Conservation (phyloP, 345 rosid species). For the Citrus medica region DNA sequence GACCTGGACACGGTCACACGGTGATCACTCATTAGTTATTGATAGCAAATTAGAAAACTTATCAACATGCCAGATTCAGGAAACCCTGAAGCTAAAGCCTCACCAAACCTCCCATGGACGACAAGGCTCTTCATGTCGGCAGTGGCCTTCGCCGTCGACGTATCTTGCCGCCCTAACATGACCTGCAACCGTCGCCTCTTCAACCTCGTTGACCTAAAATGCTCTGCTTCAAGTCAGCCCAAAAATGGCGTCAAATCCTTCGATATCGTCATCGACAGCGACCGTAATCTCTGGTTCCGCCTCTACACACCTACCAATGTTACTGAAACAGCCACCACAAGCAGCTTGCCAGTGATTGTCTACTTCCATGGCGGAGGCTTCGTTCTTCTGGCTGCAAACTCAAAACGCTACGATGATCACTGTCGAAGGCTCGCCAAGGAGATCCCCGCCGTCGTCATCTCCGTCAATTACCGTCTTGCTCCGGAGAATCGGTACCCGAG, state of each 20-base stretch:
- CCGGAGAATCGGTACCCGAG: slow-evolving; percentile 27
- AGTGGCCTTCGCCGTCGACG: neutral
- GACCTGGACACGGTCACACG: too few species aligned
- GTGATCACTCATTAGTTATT: too few species aligned
- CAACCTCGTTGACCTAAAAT: slow-evolving; percentile 14
- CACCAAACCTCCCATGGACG: slow-evolving; percentile 15
- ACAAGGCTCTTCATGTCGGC: neutral
- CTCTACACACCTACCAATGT: slow-evolving; percentile 10
- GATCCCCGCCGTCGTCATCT: neutral
- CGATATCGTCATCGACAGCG: slow-evolving; percentile 18
- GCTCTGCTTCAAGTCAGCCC: slow-evolving; percentile 14
- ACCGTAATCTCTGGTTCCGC: slow-evolving; percentile 27
- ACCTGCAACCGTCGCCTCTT: slow-evolving; percentile 21
- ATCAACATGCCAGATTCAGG: too few species aligned
- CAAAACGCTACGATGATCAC: neutral
- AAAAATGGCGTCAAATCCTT: slow-evolving; percentile 8
- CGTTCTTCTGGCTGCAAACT: neutral
- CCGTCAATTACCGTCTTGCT: slow-evolving; percentile 7
- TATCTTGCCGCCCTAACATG: slow-evolving; percentile 1
- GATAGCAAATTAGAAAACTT: too few species aligned
- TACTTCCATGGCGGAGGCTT: slow-evolving; percentile 20
- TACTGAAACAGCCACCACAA: neutral
- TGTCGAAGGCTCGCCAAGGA: slow-evolving; percentile 1
- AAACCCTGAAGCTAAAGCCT: neutral
- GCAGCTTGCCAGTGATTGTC: slow-evolving; percentile 22